Evolutionary conservation across 139 green algal species (phyloP).

Genomic region (Picochlorum sp.): DNA sequence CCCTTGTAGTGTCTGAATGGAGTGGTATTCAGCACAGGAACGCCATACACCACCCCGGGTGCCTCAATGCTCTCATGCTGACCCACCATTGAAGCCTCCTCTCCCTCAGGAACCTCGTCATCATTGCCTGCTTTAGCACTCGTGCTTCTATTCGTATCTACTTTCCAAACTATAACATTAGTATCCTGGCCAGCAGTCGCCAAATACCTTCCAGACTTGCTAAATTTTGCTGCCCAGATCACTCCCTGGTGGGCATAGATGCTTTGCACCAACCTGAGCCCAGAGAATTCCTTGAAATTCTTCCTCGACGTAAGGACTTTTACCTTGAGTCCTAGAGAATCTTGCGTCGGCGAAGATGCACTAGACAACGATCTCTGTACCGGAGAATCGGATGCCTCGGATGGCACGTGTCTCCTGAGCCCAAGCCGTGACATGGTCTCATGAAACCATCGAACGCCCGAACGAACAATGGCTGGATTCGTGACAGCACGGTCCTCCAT

Average conservation of each 20-base stretch:
- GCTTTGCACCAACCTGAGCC: constrained; percentile 52
- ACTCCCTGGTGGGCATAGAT: constrained; percentile 45
- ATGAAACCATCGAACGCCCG: not conserved
- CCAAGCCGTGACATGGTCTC: not conserved
- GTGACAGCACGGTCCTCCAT: not conserved
- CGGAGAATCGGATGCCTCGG: not conserved
- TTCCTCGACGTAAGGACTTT: constrained; percentile 57
- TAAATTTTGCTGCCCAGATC: constrained; percentile 74
- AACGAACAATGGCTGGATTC: not conserved
- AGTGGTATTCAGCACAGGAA: constrained; percentile 15
- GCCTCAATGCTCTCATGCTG: not conserved
- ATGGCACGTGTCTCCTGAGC: not conserved
- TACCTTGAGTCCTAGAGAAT: constrained; percentile 21
- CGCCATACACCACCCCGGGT: not conserved
- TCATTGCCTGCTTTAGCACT: not conserved
- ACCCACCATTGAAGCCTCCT: not conserved
- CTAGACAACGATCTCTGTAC: not conserved
- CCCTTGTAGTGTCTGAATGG: constrained; percentile 31
- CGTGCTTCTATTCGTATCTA: constrained; percentile 13
- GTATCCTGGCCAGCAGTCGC: constrained; percentile 80
- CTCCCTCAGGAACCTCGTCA: not conserved
- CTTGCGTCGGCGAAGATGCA: not conserved
- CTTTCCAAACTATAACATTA: constrained; percentile 65
- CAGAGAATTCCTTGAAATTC: constrained; percentile 51
- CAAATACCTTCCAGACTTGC: constrained; percentile 56